Evolutionary conservation across 2,329 filamentous ascomycete genomes (phyloP), one percentile per base, ranked within the genome.

Genomic region (Periconia sp.): DNA sequence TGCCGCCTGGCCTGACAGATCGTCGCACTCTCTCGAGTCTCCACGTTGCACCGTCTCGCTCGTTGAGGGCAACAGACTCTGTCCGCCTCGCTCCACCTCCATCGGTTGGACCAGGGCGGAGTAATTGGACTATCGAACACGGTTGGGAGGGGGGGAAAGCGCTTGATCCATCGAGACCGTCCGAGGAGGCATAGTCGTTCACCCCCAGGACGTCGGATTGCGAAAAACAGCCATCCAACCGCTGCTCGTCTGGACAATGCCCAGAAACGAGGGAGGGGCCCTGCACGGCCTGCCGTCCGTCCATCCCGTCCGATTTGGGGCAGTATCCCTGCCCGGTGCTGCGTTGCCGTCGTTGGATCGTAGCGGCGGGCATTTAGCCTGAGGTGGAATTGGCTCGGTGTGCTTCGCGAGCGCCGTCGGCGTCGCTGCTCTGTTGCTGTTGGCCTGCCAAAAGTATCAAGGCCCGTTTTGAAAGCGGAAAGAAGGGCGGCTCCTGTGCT

Each of bases 221-320:
- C 39, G 40, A 54, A 42, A 39, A 53, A 37, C 41, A 56, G 21
- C 47, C 52, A 37, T 36, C 56, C 61, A 63, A 57, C 59, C 56
- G 7, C 4, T 11, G 17, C 24, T 11, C 24, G 32, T 15, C 29
- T 52, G 39, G 36, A 40, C 17, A 38, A 44, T 43, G 58, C 51
- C 50, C 40, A 59, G 50, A 37, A 46, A 35, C 43, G 46, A 48
- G 40, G 47, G 37, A 43, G 48, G 26, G 10, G 16, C 18, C 52
- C 51, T 55, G 62, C 60, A 61, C 64, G 63, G 64, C 56, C 62
- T 61, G 59, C 60, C 60, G 60, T 64, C 62, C 61, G 61, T 62
- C 49, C 64, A 53, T 67, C 59, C 66, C 65, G 65, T 48, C 56
- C 52, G 48, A 50, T 45, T 48, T 63, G 41, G 50, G 49, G 43